Evolutionary conservation across 441 rosid species (phyloP), one percentile per base, ranked within the genome.

Genomic region (Brassica hybrid): DNA sequence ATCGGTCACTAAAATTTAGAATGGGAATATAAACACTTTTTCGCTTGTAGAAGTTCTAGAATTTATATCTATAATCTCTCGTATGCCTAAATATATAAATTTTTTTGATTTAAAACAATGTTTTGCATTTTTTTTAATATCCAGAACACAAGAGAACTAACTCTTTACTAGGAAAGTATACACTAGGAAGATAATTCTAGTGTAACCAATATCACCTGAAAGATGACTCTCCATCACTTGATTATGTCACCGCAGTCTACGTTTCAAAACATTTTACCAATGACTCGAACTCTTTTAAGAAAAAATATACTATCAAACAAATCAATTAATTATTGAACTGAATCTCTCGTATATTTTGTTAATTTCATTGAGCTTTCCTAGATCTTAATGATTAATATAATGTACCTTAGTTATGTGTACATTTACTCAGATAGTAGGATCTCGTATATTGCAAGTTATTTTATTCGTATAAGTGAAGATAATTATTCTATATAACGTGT

Each of bases 181-280:
- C n/a, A 43, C 38, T 11, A 43, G n/a, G 50, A 43, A 3, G 50
- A 43, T 43, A 43, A 2, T 43, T 43, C 50, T 43, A 21, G 23
- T 21, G 0, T 21, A 21, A 21, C 23, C 23, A 21, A 21, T 21
- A 21, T 21, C 23, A 21, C 23, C 23, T 11, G n/a, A 43, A 43
- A 11, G n/a, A 43, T 43, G 5, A 43, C 12, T 43, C 50, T 43
- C 50, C 50, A 43, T n/a, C 50, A 43, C 50, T 43, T 10, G 50
- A 43, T 43, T 43, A 3, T 43, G 50, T 43, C 12, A 43, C 52
- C 52, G 52, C 57, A 50, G 57, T 50, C 3, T 9, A 50, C 57
- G 57, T 50, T 50, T 50, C 57, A 50, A 50, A 50, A 50, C 54
- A 48, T 48, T 43, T 48, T 48, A 48, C 17, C 54, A 48, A 48